phyloP scores from a whole-genome alignment of 768 basidiomycete genomes.

The Rhodotorula kratochvilovae region DNA sequence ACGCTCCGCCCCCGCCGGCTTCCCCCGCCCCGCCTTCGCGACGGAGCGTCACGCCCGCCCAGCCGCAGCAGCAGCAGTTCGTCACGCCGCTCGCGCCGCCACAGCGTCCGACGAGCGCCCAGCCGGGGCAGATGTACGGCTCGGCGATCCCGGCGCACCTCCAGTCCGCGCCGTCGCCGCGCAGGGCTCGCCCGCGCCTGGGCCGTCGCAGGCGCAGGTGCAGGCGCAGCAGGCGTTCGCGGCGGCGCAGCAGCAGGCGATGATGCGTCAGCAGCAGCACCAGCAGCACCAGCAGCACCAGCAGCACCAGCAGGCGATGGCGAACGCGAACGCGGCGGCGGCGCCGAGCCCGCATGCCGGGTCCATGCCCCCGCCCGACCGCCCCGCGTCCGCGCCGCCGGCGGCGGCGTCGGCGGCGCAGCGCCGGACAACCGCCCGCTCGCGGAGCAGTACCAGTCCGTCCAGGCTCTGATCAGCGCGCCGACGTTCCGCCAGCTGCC shows the following conservation, averaged over 20 bases:
- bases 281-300: slow-evolving; percentile 24
- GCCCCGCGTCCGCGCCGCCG: background rate
- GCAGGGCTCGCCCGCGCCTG: no score
- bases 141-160: slow-evolving; percentile 33
- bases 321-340: background rate
- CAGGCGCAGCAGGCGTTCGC: background rate
- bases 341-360: no score
- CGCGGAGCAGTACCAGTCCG: slow-evolving; percentile 17
- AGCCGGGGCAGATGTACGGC: slow-evolving; percentile 10
- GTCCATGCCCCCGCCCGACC: background rate
- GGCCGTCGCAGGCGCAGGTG: background rate
- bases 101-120: slow-evolving; percentile 21
- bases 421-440: background rate
- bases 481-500: slow-evolving; percentile 21
- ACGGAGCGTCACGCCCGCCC: background rate
- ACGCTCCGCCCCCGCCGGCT: background rate
- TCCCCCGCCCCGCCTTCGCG: background rate
- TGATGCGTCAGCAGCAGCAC: slow-evolving; percentile 26
- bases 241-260: slow-evolving; percentile 32
- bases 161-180: background rate
- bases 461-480: slow-evolving; percentile 24
- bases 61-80: background rate
- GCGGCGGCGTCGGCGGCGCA: background rate
- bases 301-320: slow-evolving; percentile 6
- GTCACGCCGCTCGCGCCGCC: slow-evolving; percentile 40